Evolutionary conservation across 495 filamentous ascomycete genomes (phyloP), one percentile per base, ranked within the genome.

Genomic region (Lineolata rhizophorae): DNA sequence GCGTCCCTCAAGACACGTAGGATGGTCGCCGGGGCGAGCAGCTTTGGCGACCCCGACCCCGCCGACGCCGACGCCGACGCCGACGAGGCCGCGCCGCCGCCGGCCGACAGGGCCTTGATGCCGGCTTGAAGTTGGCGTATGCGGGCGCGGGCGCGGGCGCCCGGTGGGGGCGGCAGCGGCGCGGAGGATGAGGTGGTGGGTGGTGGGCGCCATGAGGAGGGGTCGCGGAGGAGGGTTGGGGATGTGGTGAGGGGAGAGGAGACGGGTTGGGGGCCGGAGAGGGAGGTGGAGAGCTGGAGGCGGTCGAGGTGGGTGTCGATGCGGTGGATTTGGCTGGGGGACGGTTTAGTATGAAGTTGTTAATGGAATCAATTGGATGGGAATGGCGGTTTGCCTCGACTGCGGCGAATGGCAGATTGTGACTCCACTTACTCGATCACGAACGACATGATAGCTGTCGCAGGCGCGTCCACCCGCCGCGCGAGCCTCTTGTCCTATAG

Each of bases 241-340:
- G 8, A 13, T 27, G 46, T 16, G 49, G 58, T 24, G n/a, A n/a
- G n/a, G n/a, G n/a, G n/a, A n/a, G n/a, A n/a, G n/a, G n/a, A n/a
- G n/a, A n/a, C n/a, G n/a, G n/a, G n/a, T n/a, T n/a, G n/a, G n/a
- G n/a, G n/a, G n/a, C n/a, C n/a, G n/a, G n/a, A n/a, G n/a, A n/a
- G n/a, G n/a, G n/a, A n/a, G 37, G 27, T 20, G 5, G 54, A 51
- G 19, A 78, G 59, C 30, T 76, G 65, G 30, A 92, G 56, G 26
- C 67, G 68, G 45, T 92, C 83, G 34, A 97, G 63, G 41, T 79
- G 75, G 25, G 61, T 56, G 50, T 94, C 83, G 33, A 94, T 56
- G 22, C 62, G 67, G 35, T 68, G 70, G 27, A 92, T 62, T 50
- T 83, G 80, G 52, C 84, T 93, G 44, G 45, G 12, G 20, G 22